A percentile compares a stretch with the other conserved stretches of the same genome.
phyloP scores from a whole-genome alignment of 1,284 basidiomycete species.

The Naganishia sp. region DNA sequence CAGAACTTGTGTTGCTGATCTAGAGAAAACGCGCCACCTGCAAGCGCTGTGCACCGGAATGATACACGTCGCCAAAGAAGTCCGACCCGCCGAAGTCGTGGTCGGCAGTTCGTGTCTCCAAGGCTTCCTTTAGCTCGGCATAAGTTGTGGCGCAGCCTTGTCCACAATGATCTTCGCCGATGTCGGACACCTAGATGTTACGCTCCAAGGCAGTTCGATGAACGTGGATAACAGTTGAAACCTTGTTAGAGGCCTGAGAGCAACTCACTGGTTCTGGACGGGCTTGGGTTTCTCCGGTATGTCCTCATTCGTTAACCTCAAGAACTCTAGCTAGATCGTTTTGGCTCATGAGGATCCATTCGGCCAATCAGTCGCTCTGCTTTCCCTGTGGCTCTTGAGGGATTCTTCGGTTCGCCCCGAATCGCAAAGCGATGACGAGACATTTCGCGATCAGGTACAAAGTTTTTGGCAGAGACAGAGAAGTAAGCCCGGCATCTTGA shows the following conservation, averaged over 20 bases:
- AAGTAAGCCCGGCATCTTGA: no score
- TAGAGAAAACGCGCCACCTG: no score
- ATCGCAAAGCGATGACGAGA: no score
- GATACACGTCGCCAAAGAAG: constrained; percentile 1
- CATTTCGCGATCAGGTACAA: no score
- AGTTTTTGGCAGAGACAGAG: no score
- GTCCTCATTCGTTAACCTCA: neutral
- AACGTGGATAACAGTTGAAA: neutral
- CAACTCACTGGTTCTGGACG: constrained; percentile 8
- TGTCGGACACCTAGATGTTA: neutral
- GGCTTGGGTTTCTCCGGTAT: constrained; percentile 5
- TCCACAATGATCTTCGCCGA: neutral
- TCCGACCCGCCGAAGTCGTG: neutral
- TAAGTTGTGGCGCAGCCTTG: neutral
- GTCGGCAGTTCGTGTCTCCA: neutral
- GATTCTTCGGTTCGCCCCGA: neutral
- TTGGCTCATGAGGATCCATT: neutral
- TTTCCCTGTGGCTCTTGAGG: neutral
- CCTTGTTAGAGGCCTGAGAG: neutral
- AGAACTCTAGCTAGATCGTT: neutral
- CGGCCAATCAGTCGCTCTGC: neutral
- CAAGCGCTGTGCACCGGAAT: neutral
- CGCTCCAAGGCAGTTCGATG: neutral
- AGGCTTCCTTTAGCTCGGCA: neutral
- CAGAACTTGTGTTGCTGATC: no score